Base-by-base conservation (phyloP, 2,329 filamentous ascomycete genomes). In the Exserohilum rostratum region DNA sequence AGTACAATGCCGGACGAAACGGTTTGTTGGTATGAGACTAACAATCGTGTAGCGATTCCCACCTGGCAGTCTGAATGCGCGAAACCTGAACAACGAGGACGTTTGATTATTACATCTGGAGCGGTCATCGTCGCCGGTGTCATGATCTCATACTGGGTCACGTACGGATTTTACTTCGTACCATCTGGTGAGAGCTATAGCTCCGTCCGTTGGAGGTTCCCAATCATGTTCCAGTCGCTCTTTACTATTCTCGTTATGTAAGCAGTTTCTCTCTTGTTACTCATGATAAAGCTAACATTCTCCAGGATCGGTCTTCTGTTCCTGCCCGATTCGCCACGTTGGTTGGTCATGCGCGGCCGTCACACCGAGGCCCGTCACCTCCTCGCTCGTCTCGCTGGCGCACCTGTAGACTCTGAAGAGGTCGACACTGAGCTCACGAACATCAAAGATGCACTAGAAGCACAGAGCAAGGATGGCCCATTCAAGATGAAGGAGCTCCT, bases 321-420 rank as follows among this genome's bases (percentile, higher is more conserved):
- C 29, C 69, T 31, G 64, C 68, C 71, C 55, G 49, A 74, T 71
- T 60, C 67, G 70, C 37, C 80, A 12, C 61, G 83, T n/a, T 77
- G 80, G 2, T 69, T 83, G 35, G 77, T 84, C 10, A 70, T 83
- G 3, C 79, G 78, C 5, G 81, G 81, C 1, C 48, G 50, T 11
- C 11, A 83, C 49, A 77, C 82, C 5, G 64, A 67, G 50, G 61
- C 63, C n/a, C 42, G 59, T 13, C 31, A 53, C 3, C 54, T 65
- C 10, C 55, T 67, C 2, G 53, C 56, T 33, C 43, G 60, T 61
- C 52, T 58, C 17, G 47, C 48, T 3, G 49, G 39, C 18, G 42
- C 30, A 37, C 17, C 40, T 18, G 15, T 46, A 11, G 46, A 57
- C 9, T 55, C 72, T 64, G 51, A 70, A 73, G 46, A 61, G 67